These are phyloP conservation scores for Bruguiera gymnorhiza DNA, from an alignment of 345 rosid species.

Conservation along the genomic window DNA sequence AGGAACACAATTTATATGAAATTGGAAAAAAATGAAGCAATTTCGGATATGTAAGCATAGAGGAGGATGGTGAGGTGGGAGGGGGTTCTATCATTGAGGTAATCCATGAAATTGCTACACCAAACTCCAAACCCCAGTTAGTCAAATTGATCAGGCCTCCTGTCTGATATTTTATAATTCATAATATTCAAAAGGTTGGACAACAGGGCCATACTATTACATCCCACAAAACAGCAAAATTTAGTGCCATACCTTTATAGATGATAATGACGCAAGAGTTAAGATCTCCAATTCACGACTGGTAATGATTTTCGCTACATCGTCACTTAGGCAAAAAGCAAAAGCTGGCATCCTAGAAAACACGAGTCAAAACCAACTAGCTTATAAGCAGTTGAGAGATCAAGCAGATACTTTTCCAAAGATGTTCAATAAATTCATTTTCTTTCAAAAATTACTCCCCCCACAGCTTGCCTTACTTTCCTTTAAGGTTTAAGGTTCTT, in stretches of 20 bases:
- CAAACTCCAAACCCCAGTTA: not conserved
- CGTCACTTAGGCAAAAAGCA: constrained; percentile 65
- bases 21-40: not conserved
- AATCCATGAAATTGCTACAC: not conserved
- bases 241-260: constrained; percentile 49
- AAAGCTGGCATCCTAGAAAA: constrained; percentile 74
- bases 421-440: too few relatives aligned
- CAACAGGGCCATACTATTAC: not conserved
- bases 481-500: too few relatives aligned
- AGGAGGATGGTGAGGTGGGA: not conserved
- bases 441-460: too few relatives aligned
- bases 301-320: constrained; percentile 45
- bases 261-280: constrained; percentile 75
- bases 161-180: too few relatives aligned
- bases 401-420: not conserved
- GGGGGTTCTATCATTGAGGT: not conserved
- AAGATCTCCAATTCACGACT: constrained; percentile 68
- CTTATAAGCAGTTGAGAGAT: not conserved
- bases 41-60: not conserved
- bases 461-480: too few relatives aligned
- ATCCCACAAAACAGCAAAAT: not conserved
- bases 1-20: too few relatives aligned
- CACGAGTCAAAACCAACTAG: not conserved
- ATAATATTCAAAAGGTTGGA: not conserved
- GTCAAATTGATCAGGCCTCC: too few relatives aligned